These are phyloP conservation scores for Yamadazyma epiphylla DNA, from an alignment of 1,139 yeast genomes.

Conservation along the genomic window DNA sequence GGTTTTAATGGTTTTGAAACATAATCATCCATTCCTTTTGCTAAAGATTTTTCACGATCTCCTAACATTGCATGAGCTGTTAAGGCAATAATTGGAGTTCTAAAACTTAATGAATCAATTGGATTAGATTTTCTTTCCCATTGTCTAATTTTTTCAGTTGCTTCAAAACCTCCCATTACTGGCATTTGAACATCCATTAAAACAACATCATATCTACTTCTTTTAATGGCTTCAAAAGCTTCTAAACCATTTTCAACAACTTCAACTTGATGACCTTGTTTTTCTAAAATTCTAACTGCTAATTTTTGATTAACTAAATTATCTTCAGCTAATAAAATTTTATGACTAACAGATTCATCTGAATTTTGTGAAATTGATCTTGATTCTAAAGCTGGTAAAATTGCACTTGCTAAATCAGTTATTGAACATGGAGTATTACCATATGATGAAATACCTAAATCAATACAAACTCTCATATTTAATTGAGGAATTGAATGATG, in stretches of 20 bases:
- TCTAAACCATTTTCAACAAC: conserved; percentile 85
- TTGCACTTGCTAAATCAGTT: conserved; percentile 75
- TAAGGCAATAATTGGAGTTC: conserved; percentile 84
- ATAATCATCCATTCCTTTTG: conserved; percentile 90
- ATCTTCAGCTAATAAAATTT: conserved; percentile 79
- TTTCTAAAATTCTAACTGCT: conserved; percentile 77
- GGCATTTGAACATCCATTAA: conserved; percentile 96
- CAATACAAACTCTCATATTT: conserved; percentile 77
- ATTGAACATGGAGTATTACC: conserved; percentile 86
- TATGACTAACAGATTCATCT: conserved; percentile 74
- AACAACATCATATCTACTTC: conserved; percentile 67
- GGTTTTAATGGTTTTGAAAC: conserved; percentile 86
- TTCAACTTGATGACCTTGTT: conserved; percentile 76
- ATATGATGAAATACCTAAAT: conserved; percentile 80
- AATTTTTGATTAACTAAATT: conserved; percentile 82
- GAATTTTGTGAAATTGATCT: conserved; percentile 77
- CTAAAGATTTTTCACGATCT: conserved; percentile 79
- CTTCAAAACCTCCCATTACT: conserved; percentile 91
- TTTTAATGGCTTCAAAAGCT: conserved; percentile 74
- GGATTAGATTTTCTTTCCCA: conserved; percentile 83
- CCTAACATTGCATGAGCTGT: conserved; percentile 94
- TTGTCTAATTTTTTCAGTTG: conserved; percentile 78
- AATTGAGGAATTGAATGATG: conserved; percentile 77
- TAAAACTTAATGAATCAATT: conserved; percentile 57
- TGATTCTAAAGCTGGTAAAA: conserved; percentile 80